Evolutionary conservation across 345 rosid species (phyloP).

Genomic region (Eucalyptus curtisii): DNA sequence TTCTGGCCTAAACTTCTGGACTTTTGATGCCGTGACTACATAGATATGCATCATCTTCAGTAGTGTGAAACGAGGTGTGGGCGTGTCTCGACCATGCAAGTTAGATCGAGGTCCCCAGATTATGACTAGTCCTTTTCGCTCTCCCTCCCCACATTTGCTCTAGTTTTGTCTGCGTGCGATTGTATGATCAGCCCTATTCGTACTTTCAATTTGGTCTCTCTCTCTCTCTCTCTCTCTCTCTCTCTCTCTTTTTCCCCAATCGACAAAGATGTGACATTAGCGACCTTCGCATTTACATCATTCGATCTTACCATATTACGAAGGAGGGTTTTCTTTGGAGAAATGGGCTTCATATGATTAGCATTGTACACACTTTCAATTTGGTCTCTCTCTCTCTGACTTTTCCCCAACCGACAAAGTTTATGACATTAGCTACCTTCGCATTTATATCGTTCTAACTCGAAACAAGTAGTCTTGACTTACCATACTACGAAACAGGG

Average conservation of each 20-base stretch:
- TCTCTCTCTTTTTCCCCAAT: background rate
- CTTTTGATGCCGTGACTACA: background rate
- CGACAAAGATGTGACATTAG: background rate
- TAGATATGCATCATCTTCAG: background rate
- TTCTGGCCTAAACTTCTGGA: background rate
- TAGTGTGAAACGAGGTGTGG: background rate
- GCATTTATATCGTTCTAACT: background rate
- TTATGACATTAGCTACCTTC: background rate
- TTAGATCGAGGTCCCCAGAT: background rate
- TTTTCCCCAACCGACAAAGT: background rate
- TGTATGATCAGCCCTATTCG: background rate
- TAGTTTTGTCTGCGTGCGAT: background rate
- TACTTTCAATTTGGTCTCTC: background rate
- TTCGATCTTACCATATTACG: background rate
- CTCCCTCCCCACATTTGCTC: background rate
- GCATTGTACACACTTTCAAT: background rate
- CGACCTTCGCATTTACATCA: background rate
- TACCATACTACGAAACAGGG: background rate
- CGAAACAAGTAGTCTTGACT: background rate
- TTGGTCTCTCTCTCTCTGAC: background rate
- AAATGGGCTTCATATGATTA: background rate
- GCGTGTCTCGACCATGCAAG: background rate
- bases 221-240: background rate
- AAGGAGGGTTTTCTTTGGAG: background rate
- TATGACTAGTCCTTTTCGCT: background rate